Evolutionary conservation across 2,329 filamentous ascomycete species (phyloP).

Genomic region (Stromatinia cepivora): DNA sequence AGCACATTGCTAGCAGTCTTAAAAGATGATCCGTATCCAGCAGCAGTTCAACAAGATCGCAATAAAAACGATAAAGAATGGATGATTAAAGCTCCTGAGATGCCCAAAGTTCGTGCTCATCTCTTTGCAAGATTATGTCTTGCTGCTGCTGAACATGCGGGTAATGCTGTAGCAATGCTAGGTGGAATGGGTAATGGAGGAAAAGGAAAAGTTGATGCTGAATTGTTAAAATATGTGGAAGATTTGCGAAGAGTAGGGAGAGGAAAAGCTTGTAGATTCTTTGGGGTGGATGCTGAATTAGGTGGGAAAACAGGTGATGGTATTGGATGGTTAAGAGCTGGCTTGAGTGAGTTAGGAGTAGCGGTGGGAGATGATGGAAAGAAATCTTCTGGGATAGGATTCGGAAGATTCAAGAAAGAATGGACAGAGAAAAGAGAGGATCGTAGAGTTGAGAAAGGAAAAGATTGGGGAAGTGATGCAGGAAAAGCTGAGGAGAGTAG

Average conservation of each 20-base stretch:
- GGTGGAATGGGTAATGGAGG: constrained; percentile 44
- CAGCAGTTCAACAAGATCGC: constrained; percentile 74
- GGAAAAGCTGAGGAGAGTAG: constrained; percentile 81
- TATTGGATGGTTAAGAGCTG: constrained; percentile 83
- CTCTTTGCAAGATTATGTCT: constrained; percentile 86
- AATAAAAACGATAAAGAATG: constrained; percentile 86
- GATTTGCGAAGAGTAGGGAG: constrained; percentile 73
- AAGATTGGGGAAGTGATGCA: constrained; percentile 77
- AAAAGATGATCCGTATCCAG: constrained; percentile 92
- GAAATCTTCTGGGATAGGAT: constrained; percentile 50
- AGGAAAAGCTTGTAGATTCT: constrained; percentile 85
- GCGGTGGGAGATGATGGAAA: constrained; percentile 52
- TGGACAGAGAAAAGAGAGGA: constrained; percentile 79
- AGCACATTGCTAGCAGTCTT: constrained; percentile 86
- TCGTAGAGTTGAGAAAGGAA: constrained; percentile 70
- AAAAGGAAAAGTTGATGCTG: constrained; percentile 59
- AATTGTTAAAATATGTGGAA: constrained; percentile 70
- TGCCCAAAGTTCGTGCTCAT: constrained; percentile 84
- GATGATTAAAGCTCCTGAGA: constrained; percentile 91
- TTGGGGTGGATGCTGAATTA: constrained; percentile 85
- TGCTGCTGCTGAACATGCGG: constrained; percentile 83
- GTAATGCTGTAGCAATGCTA: constrained; percentile 62
- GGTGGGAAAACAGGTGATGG: constrained; percentile 78
- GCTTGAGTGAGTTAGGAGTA: constrained; percentile 72
- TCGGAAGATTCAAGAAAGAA: constrained; percentile 69